These are phyloP conservation scores for Paraphaeosphaeria minitans DNA, from an alignment of 2,329 filamentous ascomycete species.

Conservation along the genomic window DNA sequence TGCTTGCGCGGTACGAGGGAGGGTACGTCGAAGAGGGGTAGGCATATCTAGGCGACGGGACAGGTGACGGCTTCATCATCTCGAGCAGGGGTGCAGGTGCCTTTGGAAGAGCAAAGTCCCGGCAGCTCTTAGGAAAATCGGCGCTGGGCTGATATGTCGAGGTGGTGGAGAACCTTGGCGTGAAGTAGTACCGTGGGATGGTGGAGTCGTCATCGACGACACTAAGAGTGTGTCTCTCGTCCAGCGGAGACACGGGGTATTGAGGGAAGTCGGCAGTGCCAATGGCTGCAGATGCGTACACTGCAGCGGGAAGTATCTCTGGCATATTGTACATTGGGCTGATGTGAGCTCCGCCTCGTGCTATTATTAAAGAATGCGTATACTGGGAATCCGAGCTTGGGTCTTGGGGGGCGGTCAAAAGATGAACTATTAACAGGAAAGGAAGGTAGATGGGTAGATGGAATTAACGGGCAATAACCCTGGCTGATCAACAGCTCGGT, in stretches of 20 bases:
- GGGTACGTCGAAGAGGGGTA: slow-evolving; percentile 52
- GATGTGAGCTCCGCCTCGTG: slow-evolving; percentile 44
- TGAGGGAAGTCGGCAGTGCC: slow-evolving; percentile 32
- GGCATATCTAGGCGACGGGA: slow-evolving; percentile 57
- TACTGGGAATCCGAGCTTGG: slow-evolving; percentile 36
- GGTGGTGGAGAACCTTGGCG: slow-evolving; percentile 41
- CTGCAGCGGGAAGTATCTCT: slow-evolving; percentile 54
- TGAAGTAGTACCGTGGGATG: slow-evolving; percentile 46
- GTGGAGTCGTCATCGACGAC: slow-evolving; percentile 58
- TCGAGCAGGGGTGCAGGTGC: slow-evolving; percentile 63
- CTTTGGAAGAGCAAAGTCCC: slow-evolving; percentile 74
- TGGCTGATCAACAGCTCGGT: slow-evolving; percentile 53
- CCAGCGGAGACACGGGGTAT: slow-evolving; percentile 57
- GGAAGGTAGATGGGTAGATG: slow-evolving; percentile 17
- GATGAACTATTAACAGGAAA: slow-evolving; percentile 32
- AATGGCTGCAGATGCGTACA: slow-evolving; percentile 50
- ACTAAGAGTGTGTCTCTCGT: slow-evolving; percentile 64
- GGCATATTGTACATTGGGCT: slow-evolving; percentile 51
- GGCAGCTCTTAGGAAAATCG: slow-evolving; percentile 53
- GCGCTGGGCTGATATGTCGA: slow-evolving; percentile 39
- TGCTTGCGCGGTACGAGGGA: slow-evolving; percentile 68
- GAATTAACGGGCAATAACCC: slow-evolving; percentile 47
- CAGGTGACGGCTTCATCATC: slow-evolving; percentile 53
- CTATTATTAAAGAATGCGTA: slow-evolving; percentile 43
- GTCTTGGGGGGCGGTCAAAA: slow-evolving; percentile 25